Base-by-base conservation (phyloP, 2,329 filamentous ascomycete genomes). In the Microdochium nivale region DNA sequence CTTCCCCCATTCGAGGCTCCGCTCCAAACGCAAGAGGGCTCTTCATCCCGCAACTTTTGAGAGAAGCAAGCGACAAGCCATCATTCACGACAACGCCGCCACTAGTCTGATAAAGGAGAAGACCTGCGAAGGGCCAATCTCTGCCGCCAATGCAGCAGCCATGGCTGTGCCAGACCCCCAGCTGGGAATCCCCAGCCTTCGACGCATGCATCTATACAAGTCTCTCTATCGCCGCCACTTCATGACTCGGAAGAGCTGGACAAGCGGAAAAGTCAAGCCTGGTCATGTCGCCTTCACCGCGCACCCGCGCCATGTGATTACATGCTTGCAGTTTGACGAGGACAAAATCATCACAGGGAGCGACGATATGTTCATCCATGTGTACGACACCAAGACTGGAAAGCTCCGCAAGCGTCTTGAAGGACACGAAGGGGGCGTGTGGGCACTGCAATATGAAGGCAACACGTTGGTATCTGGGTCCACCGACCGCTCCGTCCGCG, bases 291-390 rank as follows among this genome's bases (percentile, higher is more conserved):
- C 94, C 3, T 97, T 99, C 68, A 85, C 90, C n/a, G 94, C 94
- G 4, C 94, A 99, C 64, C 90, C 94, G 54, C 84, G 90, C 32
- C 92, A 97, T 71, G 94, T 99, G 55, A 95, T 99, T 50, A 99
- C 94, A 16, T 99, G 94, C 65, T 78, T 99, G 51, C 91, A 99
- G 66, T 99, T 99, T 61, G 94, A 99, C 63, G 88, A 91, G 48
- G 91, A 99, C 74, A 97, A 97, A 70, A 96, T 99, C 59, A 80
- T 99, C 59, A 99, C 94, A 1, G 94, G 94, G 25, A 97, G 92
- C 63, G 94, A 99, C 65, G 94, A 99, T 65, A 96, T 91, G 3
- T 85, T 96, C 56, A 99, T 99, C 62, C 91, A 99, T 61, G 90
- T 99, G 30, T 99, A 97, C 67, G 91, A 97, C 64, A 97, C 94